Base-by-base conservation (phyloP, 23 red algal genomes). In the Pyropia haitanensis region DNA sequence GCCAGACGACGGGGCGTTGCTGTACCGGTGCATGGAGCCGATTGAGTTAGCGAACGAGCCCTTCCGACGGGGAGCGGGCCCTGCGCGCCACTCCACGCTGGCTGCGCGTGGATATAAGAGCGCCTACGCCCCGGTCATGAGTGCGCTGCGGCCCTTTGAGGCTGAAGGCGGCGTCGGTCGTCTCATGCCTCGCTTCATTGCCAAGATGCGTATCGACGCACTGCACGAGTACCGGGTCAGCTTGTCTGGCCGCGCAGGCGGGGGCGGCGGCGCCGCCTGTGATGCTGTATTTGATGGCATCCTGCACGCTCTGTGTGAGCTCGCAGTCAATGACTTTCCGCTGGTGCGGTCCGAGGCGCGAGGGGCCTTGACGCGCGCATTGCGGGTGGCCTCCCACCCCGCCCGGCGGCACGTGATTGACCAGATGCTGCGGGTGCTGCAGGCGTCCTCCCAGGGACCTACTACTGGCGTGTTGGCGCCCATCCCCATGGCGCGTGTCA, bases 1-100 rank as follows among this genome's bases (percentile, higher is more conserved):
- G 1, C 90, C 90, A 56, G 82, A 95, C 54, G 83, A 95, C 61
- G 82, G 81, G 4, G 61, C 65, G 48, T 27, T 95, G 21, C 53
- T 95, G 1, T 95, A 95, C 56, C 55, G 90, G 18, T 69, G 76
- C 31, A 49, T 95, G 29, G 83, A 88, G 31, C 90, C 90, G 1
- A 12, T 95, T 30, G 90, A 95, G 59, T 62, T 95, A 29, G 90
- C 81, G 15, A 66, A 95, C 67, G 90, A 95, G 67, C 81, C 90
- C 19, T 95, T 95, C 75, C 68, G 82, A 2, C 72, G 71, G 51
- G 62, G 60, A 16, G 57, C 62, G 28, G 70, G 44, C 39, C 39
- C 39, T 46, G 79, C 59, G 39, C 76, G 86, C 49, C 64, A 73
- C 53, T 58, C 78, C n/a, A 50, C 72, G 71, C 70, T 80, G 53